A percentile compares a stretch with the other conserved stretches of the same genome.
phyloP scores from a whole-genome alignment of 176 grass and related monocot species.

The Rhipidocladum racemiflorum region DNA sequence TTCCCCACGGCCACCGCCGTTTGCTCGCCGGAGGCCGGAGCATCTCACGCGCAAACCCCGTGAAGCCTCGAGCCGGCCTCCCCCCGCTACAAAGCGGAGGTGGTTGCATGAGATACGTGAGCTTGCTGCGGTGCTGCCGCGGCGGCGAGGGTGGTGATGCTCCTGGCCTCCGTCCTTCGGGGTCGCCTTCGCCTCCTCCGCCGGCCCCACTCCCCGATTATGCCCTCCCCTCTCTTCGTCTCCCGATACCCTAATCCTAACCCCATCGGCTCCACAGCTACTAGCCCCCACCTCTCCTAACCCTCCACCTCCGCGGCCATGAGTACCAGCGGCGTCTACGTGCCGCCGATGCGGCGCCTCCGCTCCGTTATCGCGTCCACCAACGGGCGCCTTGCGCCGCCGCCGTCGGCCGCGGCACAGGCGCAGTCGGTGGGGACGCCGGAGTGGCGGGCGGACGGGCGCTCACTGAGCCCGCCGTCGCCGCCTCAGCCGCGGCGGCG shows the following conservation, averaged over 20 bases:
- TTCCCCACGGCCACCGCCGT: not conserved
- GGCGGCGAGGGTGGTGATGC: conserved; percentile 50
- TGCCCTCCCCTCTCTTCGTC: conserved; percentile 49
- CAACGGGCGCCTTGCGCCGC: conserved; percentile 55
- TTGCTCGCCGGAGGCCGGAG: conserved; percentile 8
- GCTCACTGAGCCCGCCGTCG: conserved; percentile 34
- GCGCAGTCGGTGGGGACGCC: conserved; percentile 23
- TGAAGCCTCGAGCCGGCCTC: not conserved
- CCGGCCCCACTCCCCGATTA: conserved; percentile 39
- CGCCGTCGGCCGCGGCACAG: conserved; percentile 26
- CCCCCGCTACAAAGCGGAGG: not conserved
- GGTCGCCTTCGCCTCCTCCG: conserved; percentile 46
- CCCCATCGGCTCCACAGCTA: not conserved
- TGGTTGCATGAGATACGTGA: conserved; percentile 44
- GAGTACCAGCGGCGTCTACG: conserved; percentile 61
- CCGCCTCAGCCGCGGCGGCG: conserved; percentile 27
- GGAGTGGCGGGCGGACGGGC: conserved; percentile 48
- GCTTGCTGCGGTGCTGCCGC: conserved; percentile 26
- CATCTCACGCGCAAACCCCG: too few relatives aligned
- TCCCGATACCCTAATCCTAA: conserved; percentile 52
- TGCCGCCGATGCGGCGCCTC: conserved; percentile 82
- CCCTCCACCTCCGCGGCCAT: conserved; percentile 24
- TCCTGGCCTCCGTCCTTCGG: conserved; percentile 54
- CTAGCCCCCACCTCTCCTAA: not conserved
- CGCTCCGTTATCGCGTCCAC: conserved; percentile 81